A percentile compares a stretch with the other conserved stretches of the same genome.
phyloP scores from a whole-genome alignment of 1,139 yeast species.

The Nakaseomyces bracarensis region DNA sequence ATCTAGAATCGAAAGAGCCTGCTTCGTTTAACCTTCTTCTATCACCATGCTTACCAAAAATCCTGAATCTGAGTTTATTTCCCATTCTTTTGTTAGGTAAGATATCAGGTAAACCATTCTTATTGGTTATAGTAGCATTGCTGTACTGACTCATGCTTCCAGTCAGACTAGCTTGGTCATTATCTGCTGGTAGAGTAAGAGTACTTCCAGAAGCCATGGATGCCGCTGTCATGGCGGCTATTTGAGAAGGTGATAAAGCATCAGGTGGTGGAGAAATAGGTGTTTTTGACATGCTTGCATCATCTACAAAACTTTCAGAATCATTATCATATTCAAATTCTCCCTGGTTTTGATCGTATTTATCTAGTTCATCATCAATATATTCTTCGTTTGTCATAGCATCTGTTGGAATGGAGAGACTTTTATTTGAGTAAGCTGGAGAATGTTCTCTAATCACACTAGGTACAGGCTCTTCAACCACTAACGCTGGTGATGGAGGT shows the following conservation, averaged over 20 bases:
- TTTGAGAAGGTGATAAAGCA: conserved; percentile 1
- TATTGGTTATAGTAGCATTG: conserved; percentile 17
- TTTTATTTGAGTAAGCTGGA: background rate
- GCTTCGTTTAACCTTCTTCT: conserved; percentile 6
- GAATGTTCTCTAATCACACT: background rate
- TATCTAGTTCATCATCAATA: background rate
- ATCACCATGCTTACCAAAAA: conserved; percentile 12
- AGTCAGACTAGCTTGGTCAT: conserved; percentile 10
- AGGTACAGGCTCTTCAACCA: background rate
- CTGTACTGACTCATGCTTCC: conserved; percentile 10
- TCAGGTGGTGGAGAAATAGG: background rate
- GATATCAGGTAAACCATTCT: conserved; percentile 24
- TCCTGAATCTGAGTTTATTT: conserved; percentile 16
- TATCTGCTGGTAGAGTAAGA: conserved; percentile 4
- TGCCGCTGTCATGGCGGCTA: conserved; percentile 5
- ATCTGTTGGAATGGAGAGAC: background rate
- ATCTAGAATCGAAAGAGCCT: conserved; percentile 8
- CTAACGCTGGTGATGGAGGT: background rate
- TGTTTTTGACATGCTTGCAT: background rate
- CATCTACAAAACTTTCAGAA: background rate
- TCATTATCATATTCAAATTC: background rate
- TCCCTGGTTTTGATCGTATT: background rate
- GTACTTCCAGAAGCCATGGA: background rate
- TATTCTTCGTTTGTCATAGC: background rate
- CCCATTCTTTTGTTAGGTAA: conserved; percentile 22